These are phyloP conservation scores for Suillus placidus DNA, from an alignment of 768 basidiomycete species.

Conservation along the genomic window DNA sequence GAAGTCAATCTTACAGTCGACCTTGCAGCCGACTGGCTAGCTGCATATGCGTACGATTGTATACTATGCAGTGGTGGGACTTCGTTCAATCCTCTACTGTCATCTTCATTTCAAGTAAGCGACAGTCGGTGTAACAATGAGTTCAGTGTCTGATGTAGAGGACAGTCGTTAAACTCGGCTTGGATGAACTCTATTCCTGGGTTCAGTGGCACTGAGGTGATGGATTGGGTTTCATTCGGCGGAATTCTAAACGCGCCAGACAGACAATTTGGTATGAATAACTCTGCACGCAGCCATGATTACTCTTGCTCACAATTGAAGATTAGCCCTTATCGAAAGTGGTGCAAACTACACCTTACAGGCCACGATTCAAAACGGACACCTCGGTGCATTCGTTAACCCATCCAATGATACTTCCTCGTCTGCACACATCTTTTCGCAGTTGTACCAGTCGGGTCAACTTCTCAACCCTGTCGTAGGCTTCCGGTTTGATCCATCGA, in stretches of 20 bases:
- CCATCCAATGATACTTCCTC: constrained; percentile 21
- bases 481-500: constrained; percentile 30
- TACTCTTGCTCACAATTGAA: background rate
- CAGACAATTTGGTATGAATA: constrained; percentile 20
- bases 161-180: constrained; percentile 20
- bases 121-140: background rate
- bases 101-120: constrained; percentile 29
- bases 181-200: constrained; percentile 22
- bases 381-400: constrained; percentile 28
- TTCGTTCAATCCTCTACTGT: constrained; percentile 25
- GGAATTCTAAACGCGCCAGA: constrained; percentile 22
- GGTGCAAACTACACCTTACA: constrained; percentile 18
- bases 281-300: constrained; percentile 1
- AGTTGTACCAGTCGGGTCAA: constrained; percentile 22
- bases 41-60: constrained; percentile 25
- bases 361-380: constrained; percentile 20
- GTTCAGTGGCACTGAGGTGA: constrained; percentile 22
- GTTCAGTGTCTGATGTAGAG: background rate
- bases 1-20: constrained; percentile 29
- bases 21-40: constrained; percentile 17
- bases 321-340: constrained; percentile 25
- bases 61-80: constrained; percentile 27
- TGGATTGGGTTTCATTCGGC: constrained; percentile 26
- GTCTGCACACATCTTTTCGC: constrained; percentile 21
- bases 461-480: constrained; percentile 35